Evolutionary conservation across 106 monocot species (phyloP).

Genomic region (Dendrobium catenatum): DNA sequence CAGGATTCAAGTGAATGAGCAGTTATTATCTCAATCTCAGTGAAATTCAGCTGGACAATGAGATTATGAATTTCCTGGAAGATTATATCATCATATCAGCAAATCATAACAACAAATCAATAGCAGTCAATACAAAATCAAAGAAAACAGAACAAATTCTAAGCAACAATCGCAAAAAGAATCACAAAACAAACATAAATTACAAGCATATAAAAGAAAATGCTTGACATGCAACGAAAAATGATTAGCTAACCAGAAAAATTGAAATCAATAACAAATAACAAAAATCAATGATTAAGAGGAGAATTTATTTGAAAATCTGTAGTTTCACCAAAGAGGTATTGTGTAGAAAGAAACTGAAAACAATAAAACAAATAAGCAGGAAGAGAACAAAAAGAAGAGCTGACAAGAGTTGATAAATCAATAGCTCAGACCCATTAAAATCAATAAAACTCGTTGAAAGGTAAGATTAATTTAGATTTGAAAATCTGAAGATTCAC

Average conservation of each 20-base stretch:
- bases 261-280: not conserved
- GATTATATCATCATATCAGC: not conserved
- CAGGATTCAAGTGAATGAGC: slow-evolving; percentile 57
- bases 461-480: not conserved
- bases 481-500: too few species aligned
- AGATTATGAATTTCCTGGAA: slow-evolving; percentile 38
- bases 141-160: not conserved
- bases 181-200: not conserved
- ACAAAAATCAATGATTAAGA: not conserved
- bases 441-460: not conserved
- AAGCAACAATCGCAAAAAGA: not conserved
- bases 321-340: not conserved
- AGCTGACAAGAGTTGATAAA: not conserved
- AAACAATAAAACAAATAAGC: not conserved
- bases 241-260: not conserved
- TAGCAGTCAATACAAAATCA: not conserved
- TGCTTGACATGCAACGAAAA: not conserved
- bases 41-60: slow-evolving; percentile 24
- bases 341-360: not conserved
- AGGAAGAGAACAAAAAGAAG: not conserved
- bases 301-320: not conserved
- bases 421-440: not conserved
- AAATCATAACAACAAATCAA: not conserved
- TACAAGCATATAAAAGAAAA: not conserved
- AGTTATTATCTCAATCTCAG: slow-evolving; percentile 58